Evolutionary conservation across 1,284 basidiomycete genomes (phyloP).

Genomic region (Trametes sp.): DNA sequence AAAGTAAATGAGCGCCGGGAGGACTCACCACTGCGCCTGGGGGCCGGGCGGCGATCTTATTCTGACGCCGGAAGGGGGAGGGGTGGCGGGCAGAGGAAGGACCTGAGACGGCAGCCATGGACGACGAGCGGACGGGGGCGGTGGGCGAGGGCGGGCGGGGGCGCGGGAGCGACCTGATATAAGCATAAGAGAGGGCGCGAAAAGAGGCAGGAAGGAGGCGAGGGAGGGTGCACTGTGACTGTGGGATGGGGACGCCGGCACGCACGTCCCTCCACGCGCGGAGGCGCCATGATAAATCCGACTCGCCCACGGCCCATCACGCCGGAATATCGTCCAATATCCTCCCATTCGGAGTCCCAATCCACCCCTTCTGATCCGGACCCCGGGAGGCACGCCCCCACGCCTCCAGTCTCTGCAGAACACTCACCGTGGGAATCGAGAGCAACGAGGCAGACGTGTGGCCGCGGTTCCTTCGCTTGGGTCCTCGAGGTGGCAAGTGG

Average conservation of each 20-base stretch:
- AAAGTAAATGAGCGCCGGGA: slow-evolving; percentile 17
- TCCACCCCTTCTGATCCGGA: slow-evolving; percentile 31
- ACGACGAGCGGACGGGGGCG: slow-evolving; percentile 13
- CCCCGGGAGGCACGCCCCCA: slow-evolving; percentile 11
- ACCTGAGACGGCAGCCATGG: slow-evolving; percentile 44
- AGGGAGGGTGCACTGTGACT: background rate
- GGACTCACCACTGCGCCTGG: slow-evolving; percentile 30
- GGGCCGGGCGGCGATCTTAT: slow-evolving; percentile 35
- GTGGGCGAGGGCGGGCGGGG: slow-evolving; percentile 25
- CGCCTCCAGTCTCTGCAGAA: slow-evolving; percentile 1
- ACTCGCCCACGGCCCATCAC: slow-evolving; percentile 8
- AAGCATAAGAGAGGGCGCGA: slow-evolving; percentile 18
- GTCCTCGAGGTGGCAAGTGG: slow-evolving; percentile 12
- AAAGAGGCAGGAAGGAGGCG: slow-evolving; percentile 5
- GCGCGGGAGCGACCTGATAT: slow-evolving; percentile 26
- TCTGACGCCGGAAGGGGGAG: slow-evolving; percentile 40
- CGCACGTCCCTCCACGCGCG: background rate
- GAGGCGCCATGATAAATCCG: background rate
- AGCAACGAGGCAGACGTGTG: slow-evolving; percentile 19
- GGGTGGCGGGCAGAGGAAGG: slow-evolving; percentile 41
- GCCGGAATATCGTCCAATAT: slow-evolving; percentile 2
- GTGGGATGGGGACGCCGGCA: background rate
- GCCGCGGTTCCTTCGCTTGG: slow-evolving; percentile 8
- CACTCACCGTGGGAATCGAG: slow-evolving; percentile 28
- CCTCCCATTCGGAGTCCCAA: slow-evolving; percentile 18